phyloP scores from a whole-genome alignment of 2,329 filamentous ascomycete genomes.

The Hysterium pulicare region DNA sequence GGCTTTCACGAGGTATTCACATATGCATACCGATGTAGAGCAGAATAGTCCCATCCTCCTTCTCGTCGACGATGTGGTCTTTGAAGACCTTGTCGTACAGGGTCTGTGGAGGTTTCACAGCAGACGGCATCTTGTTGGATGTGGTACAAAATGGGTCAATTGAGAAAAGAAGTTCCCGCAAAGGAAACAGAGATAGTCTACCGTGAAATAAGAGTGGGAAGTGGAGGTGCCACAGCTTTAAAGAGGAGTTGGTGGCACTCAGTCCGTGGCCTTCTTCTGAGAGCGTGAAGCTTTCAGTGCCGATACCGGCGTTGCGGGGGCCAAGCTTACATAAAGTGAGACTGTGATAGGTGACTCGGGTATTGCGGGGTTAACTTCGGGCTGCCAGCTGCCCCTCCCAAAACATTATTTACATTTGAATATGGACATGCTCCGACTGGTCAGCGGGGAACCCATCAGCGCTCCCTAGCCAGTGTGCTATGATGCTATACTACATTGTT shows the following conservation, averaged over 20 bases:
- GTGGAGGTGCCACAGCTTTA: slow-evolving; percentile 6
- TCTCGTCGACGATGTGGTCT: slow-evolving; percentile 91
- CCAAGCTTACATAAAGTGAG: too few relatives aligned
- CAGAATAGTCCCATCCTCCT: slow-evolving; percentile 86
- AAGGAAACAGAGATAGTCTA: slow-evolving; percentile 1
- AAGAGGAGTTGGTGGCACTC: slow-evolving; percentile 23
- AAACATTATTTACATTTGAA: too few relatives aligned
- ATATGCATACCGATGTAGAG: slow-evolving; percentile 78
- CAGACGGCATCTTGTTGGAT: slow-evolving; percentile 66
- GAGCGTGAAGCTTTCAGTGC: slow-evolving; percentile 20
- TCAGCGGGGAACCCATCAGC: too few relatives aligned
- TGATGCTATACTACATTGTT: too few relatives aligned
- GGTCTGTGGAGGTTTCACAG: slow-evolving; percentile 70
- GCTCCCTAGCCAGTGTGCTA: too few relatives aligned
- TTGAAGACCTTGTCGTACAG: slow-evolving; percentile 98
- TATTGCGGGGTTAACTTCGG: too few relatives aligned
- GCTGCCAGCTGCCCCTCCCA: too few relatives aligned
- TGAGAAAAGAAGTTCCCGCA: slow-evolving; percentile 2
- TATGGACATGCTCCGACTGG: too few relatives aligned
- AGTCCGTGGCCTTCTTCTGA: slow-evolving; percentile 21
- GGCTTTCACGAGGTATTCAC: not conserved
- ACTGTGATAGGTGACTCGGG: too few relatives aligned
- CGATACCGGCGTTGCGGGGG: slow-evolving; percentile 2
- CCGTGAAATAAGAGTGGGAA: not conserved
- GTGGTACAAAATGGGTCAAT: slow-evolving; percentile 18